A percentile compares a stretch with the other conserved stretches of the same genome.
phyloP scores from a whole-genome alignment of 768 basidiomycete species.

The Austroboletus eburneus region DNA sequence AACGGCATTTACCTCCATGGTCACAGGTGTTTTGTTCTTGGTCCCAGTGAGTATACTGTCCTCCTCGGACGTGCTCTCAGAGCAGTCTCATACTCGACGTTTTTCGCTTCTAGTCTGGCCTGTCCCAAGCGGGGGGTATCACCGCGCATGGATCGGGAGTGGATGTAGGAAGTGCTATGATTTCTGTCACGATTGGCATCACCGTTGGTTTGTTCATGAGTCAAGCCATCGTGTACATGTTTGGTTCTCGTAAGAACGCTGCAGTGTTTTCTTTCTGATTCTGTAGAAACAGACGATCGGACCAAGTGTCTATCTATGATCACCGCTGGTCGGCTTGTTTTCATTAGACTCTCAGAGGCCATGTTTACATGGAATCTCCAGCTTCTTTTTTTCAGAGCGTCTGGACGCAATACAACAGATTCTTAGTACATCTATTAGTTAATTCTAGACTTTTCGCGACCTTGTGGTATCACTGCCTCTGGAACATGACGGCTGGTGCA shows the following conservation, averaged over 20 bases:
- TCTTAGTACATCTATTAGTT: slow-evolving; percentile 7
- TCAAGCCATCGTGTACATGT: slow-evolving; percentile 82
- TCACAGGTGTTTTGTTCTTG: slow-evolving; percentile 81
- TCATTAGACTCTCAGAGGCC: neutral
- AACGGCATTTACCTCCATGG: slow-evolving; percentile 89
- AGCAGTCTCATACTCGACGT: slow-evolving; percentile 1
- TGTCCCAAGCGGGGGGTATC: slow-evolving; percentile 84
- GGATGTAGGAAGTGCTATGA: slow-evolving; percentile 84
- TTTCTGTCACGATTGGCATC: slow-evolving; percentile 86
- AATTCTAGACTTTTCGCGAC: neutral
- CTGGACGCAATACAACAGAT: neutral
- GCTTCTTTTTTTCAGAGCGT: neutral
- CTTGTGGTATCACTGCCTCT: slow-evolving; percentile 24
- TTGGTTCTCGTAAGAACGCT: slow-evolving; percentile 78
- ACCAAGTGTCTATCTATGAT: neutral
- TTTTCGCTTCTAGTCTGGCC: slow-evolving; percentile 53
- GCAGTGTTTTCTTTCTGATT: slow-evolving; percentile 78
- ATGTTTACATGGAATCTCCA: neutral
- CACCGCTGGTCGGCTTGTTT: slow-evolving; percentile 8
- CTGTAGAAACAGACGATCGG: slow-evolving; percentile 3
- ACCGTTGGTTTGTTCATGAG: slow-evolving; percentile 89
- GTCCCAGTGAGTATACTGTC: slow-evolving; percentile 61
- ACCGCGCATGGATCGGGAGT: slow-evolving; percentile 77
- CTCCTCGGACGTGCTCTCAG: neutral
- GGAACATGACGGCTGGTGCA: slow-evolving; percentile 89